Conservation (phyloP, 1,139 yeast species). For the Pneumocystis wakefieldiae region DNA sequence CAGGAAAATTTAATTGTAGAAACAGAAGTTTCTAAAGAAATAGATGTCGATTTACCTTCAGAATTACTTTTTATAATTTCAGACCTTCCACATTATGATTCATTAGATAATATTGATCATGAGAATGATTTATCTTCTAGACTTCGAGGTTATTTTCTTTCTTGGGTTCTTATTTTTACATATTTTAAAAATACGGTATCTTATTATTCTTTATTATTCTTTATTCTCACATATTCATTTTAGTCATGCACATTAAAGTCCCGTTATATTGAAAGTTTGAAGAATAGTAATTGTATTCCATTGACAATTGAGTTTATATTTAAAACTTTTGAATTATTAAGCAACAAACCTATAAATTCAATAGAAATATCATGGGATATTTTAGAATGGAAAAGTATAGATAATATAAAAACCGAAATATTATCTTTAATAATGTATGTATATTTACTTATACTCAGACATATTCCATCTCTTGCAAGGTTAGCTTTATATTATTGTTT, state of each 20-base stretch:
- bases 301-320: not conserved
- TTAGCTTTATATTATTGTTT: slow-evolving; percentile 32
- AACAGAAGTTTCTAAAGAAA: slow-evolving; percentile 12
- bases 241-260: not conserved
- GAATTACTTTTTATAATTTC: slow-evolving; percentile 22
- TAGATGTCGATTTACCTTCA: slow-evolving; percentile 18
- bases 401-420: slow-evolving; percentile 1
- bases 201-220: not conserved
- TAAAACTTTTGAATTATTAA: slow-evolving; percentile 12
- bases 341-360: slow-evolving; percentile 5
- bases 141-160: slow-evolving; percentile 37
- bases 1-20: slow-evolving; percentile 2
- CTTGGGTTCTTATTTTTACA: slow-evolving; percentile 51
- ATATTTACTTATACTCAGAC: slow-evolving; percentile 21
- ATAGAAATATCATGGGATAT: slow-evolving; percentile 23
- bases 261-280: not conserved
- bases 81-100: slow-evolving; percentile 15
- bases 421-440: not conserved
- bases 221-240: not conserved
- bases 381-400: slow-evolving; percentile 20
- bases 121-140: slow-evolving; percentile 5
- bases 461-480: slow-evolving; percentile 44
- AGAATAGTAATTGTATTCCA: not conserved
- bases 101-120: slow-evolving; percentile 3
- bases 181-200: slow-evolving; percentile 51